Conservation (phyloP, 306 rosid species). For the Quercus berberidifolia region DNA sequence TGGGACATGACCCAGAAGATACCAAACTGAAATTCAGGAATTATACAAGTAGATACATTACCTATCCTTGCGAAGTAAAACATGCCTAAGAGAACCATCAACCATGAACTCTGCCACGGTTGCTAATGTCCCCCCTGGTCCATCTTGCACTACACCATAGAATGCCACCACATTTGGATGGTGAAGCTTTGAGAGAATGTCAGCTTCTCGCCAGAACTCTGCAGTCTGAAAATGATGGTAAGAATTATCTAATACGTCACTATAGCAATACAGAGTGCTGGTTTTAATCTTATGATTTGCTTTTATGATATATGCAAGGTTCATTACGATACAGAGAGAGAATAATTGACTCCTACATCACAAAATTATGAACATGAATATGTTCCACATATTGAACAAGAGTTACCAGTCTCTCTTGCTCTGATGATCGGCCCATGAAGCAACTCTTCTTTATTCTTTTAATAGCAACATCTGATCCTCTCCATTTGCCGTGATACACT, state of each 20-base stretch:
- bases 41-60: slow-evolving; percentile 24
- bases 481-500: slow-evolving; percentile 95
- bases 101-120: slow-evolving; percentile 90
- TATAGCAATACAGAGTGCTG: not conserved
- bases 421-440: slow-evolving; percentile 83
- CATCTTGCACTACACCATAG: slow-evolving; percentile 92
- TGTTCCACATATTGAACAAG: slow-evolving; percentile 18
- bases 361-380: not conserved
- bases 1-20: not conserved
- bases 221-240: slow-evolving; percentile 47
- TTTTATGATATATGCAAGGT: not conserved
- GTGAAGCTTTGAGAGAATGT: slow-evolving; percentile 89
- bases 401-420: slow-evolving; percentile 88
- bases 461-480: slow-evolving; percentile 93
- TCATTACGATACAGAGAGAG: not conserved
- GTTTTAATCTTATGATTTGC: not conserved
- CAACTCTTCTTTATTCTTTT: slow-evolving; percentile 95
- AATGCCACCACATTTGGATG: slow-evolving; percentile 94
- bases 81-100: slow-evolving; percentile 86
- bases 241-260: slow-evolving; percentile 7
- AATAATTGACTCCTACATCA: not conserved
- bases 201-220: slow-evolving; percentile 96
- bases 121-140: slow-evolving; percentile 83
- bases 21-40: slow-evolving; percentile 17
- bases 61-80: slow-evolving; percentile 88